Evolutionary conservation across 2,329 filamentous ascomycete genomes (phyloP), one percentile per base, ranked within the genome.

Genomic region (Lecanoromycetidae sp.): DNA sequence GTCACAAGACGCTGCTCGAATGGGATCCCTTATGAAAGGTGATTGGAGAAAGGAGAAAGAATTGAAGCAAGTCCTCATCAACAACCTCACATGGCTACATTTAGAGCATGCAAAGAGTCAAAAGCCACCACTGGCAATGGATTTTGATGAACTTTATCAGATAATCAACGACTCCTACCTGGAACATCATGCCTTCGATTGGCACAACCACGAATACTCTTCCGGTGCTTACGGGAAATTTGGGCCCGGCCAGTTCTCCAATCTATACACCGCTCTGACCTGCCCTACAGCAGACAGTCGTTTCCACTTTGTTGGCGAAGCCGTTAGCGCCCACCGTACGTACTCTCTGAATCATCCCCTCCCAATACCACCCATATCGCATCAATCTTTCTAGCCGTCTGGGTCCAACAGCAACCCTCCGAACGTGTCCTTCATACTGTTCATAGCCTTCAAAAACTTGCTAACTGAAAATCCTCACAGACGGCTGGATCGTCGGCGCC

Each of bases 261-360:
- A 38, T 20, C 35, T 38, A 7, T 38, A 38, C 35, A 38, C 13
- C 35, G 35, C 35, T 9, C 35, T 38, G 15, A 19, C 25, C 23
- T 27, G 26, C 25, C 38, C 38, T n/a, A 41, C 26, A n/a, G 38
- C 38, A 3, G 38, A 41, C 38, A 41, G 38, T 20, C 38, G 38
- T 10, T 41, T 41, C 38, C 38, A 41, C 38, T 27, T 41, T 15
- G 38, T 41, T n/a, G 38, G 38, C 38, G 38, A 41, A 41, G 38
- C 38, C 38, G 38, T 30, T 6, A n/a, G 10, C 23, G 38, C 38
- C n/a, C 38, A 41, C 10, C 38, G n/a, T n/a, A n/a, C n/a, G n/a
- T n/a, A n/a, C n/a, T n/a, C n/a, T n/a, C n/a, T n/a, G n/a, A n/a
- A n/a, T n/a, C n/a, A n/a, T n/a, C n/a, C n/a, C n/a, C n/a, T n/a